Conservation (phyloP, 2,329 filamentous ascomycete species). For the Shiraia sp. region DNA sequence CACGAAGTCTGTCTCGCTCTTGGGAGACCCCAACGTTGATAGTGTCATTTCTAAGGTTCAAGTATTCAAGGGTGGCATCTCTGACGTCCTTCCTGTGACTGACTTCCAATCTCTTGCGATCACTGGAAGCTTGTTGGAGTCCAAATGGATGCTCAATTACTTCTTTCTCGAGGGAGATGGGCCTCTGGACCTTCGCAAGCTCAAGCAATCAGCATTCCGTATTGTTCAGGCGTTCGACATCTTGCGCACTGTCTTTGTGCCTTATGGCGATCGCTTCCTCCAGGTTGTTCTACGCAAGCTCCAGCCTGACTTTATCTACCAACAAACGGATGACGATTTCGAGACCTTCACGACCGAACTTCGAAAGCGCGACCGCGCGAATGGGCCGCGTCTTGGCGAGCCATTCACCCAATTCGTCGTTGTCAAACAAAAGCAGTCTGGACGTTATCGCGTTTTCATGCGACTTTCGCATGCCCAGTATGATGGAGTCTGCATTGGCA, state of each 20-base stretch:
- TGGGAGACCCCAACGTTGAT: constrained; percentile 40
- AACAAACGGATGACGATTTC: constrained; percentile 35
- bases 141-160: constrained; percentile 43
- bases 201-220: constrained; percentile 36
- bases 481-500: constrained; percentile 37
- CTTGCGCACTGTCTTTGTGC: constrained; percentile 40
- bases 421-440: constrained; percentile 34
- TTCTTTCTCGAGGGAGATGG: constrained; percentile 38
- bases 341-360: constrained; percentile 34
- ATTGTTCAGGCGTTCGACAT: constrained; percentile 41
- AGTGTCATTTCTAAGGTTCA: constrained; percentile 41
- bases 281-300: constrained; percentile 39
- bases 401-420: constrained; percentile 38
- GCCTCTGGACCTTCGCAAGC: constrained; percentile 33
- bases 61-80: constrained; percentile 42
- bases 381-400: constrained; percentile 34
- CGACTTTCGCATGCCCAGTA: constrained; percentile 42
- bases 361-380: constrained; percentile 32
- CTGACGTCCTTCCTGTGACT: constrained; percentile 37
- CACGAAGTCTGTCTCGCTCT: constrained; percentile 32
- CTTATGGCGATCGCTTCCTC: constrained; percentile 38
- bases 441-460: constrained; percentile 37
- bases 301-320: constrained; percentile 36
- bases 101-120: constrained; percentile 42
- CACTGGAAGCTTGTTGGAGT: constrained; percentile 38